Evolutionary conservation across 495 filamentous ascomycete species (phyloP).

Genomic region (Aspergillus mulundensis): DNA sequence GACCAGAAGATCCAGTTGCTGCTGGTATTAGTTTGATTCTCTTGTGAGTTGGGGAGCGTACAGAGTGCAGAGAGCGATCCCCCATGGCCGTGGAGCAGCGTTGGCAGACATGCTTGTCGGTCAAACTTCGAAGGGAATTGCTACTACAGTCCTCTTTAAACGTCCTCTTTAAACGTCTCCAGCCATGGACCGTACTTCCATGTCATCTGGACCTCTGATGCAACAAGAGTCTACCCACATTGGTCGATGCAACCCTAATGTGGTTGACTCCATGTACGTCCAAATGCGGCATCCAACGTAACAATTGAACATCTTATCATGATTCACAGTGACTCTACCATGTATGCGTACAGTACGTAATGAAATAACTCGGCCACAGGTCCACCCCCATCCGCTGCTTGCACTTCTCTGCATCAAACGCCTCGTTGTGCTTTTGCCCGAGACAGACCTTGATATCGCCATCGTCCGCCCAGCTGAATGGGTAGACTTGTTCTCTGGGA

Average conservation of each 20-base stretch:
- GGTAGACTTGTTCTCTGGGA: constrained; percentile 18
- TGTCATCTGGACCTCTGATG: no score
- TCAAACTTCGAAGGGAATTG: no score
- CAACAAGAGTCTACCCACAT: not conserved
- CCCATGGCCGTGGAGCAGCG: not conserved
- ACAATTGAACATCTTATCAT: not conserved
- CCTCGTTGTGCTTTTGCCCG: constrained; percentile 12
- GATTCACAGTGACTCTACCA: constrained; percentile 12
- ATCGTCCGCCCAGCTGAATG: constrained; percentile 23
- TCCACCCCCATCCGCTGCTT: constrained; percentile 19
- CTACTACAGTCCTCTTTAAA: no score
- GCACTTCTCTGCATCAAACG: constrained; percentile 21
- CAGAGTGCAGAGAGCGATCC: not conserved
- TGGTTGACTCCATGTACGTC: not conserved
- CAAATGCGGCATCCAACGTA: not conserved
- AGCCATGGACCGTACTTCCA: not conserved
- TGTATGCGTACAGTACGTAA: constrained; percentile 24
- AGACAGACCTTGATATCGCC: constrained; percentile 9
- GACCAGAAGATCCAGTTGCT: constrained; percentile 23
- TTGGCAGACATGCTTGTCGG: no score
- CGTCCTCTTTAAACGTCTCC: no score
- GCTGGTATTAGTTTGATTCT: not conserved
- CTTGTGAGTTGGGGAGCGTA: not conserved
- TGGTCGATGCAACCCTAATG: constrained; percentile 1
- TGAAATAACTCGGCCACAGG: constrained; percentile 26